These are phyloP conservation scores for Tolypocladium cylindrosporum DNA, from an alignment of 2,329 filamentous ascomycete species.

Conservation along the genomic window DNA sequence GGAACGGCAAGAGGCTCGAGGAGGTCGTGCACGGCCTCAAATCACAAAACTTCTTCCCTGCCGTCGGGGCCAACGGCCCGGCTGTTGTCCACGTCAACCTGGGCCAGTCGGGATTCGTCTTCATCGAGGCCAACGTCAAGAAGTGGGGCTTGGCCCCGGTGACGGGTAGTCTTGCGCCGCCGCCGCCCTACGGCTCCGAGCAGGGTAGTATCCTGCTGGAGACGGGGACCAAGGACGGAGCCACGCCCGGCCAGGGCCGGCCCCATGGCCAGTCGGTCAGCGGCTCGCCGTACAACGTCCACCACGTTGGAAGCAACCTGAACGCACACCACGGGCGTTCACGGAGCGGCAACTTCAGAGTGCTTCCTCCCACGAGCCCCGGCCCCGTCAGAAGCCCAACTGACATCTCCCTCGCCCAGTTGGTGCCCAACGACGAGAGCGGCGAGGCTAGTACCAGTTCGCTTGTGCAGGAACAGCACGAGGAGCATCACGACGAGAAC, in stretches of 20 bases:
- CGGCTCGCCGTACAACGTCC: constrained; percentile 25
- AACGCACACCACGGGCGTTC: constrained; percentile 62
- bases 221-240: constrained; percentile 59
- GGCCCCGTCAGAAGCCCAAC: constrained; percentile 86
- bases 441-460: constrained; percentile 44
- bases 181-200: constrained; percentile 92
- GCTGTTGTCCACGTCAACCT: constrained; percentile 94
- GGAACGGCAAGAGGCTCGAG: constrained; percentile 94
- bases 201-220: constrained; percentile 94
- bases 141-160: constrained; percentile 97
- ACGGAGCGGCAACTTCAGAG: constrained; percentile 67
- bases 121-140: constrained; percentile 98
- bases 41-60: constrained; percentile 93
- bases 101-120: constrained; percentile 94
- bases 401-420: constrained; percentile 86
- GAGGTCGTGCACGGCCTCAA: constrained; percentile 91
- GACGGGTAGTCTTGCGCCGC: constrained; percentile 88
- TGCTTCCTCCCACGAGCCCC: constrained; percentile 70
- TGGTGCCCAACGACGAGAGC: constrained; percentile 61
- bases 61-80: constrained; percentile 90
- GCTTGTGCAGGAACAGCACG: constrained; percentile 9
- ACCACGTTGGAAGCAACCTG: constrained; percentile 34
- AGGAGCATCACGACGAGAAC: constrained; percentile 22
- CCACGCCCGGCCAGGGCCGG: constrained; percentile 32
- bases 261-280: constrained; percentile 36